phyloP scores from a whole-genome alignment of 129 eudicot genomes.

The Escallonia rubra region DNA sequence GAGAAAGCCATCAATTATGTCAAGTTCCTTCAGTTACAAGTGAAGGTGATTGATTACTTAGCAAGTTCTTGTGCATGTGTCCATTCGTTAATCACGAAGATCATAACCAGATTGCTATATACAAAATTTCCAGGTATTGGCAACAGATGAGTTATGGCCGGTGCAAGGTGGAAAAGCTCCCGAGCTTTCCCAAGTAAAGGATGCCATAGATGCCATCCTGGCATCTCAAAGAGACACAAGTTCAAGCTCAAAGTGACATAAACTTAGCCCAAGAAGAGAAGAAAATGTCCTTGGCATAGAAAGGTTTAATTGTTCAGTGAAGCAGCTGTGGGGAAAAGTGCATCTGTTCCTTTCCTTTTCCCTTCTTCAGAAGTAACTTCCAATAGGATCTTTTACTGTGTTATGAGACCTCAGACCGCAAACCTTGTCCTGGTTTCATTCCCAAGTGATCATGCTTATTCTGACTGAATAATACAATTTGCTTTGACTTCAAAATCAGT shows the following conservation, averaged over 20 bases:
- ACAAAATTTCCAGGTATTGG: conserved; percentile 54
- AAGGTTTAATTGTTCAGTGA: too few relatives aligned
- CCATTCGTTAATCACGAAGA: not conserved
- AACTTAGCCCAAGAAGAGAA: too few relatives aligned
- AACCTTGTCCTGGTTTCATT: too few relatives aligned
- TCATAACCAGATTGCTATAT: not conserved
- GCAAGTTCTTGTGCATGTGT: not conserved
- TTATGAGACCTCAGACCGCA: too few relatives aligned
- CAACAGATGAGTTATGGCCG: conserved; percentile 99
- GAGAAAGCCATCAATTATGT: conserved; percentile 96
- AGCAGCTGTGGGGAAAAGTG: too few relatives aligned
- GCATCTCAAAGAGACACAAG: conserved; percentile 64
- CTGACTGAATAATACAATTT: too few relatives aligned
- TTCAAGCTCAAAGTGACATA: conserved; percentile 17
- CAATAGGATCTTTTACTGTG: too few relatives aligned
- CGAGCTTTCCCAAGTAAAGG: conserved; percentile 83
- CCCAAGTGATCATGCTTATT: too few relatives aligned
- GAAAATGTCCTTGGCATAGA: too few relatives aligned
- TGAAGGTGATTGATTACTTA: conserved; percentile 47
- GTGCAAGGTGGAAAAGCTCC: conserved; percentile 97
- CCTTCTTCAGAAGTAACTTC: too few relatives aligned
- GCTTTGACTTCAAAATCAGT: too few relatives aligned
- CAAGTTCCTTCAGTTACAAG: conserved; percentile 95
- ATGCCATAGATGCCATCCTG: conserved; percentile 90
- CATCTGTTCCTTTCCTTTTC: too few relatives aligned